These are phyloP conservation scores for Claviceps cyperi DNA, from an alignment of 2,329 filamentous ascomycete species.

Conservation along the genomic window DNA sequence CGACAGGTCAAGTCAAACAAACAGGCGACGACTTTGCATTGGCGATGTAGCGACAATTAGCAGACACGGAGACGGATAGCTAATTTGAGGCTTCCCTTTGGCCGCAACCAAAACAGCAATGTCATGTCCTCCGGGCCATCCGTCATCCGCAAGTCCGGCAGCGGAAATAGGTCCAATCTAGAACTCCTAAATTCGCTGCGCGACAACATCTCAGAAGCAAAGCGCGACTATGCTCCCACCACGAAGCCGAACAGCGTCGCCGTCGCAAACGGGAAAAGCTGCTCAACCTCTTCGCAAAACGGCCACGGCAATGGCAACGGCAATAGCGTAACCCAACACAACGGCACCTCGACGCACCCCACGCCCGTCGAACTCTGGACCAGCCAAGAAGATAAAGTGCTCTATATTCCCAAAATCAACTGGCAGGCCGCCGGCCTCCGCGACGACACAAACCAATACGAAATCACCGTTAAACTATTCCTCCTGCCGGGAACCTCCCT, in stretches of 20 bases:
- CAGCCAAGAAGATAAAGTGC: slow-evolving; percentile 38
- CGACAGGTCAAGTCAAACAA: not conserved
- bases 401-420: slow-evolving; percentile 69
- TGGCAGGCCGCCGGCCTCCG: slow-evolving; percentile 55
- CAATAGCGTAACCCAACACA: slow-evolving; percentile 15
- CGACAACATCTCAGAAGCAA: slow-evolving; percentile 64
- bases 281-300: slow-evolving; percentile 4
- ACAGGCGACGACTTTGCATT: not conserved
- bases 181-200: slow-evolving; percentile 83
- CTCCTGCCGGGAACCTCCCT: slow-evolving; percentile 62
- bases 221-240: slow-evolving; percentile 38
- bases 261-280: slow-evolving; percentile 14
- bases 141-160: slow-evolving; percentile 64
- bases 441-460: slow-evolving; percentile 75
- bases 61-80: too few species aligned
- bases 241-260: slow-evolving; percentile 15
- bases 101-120: slow-evolving; percentile 36
- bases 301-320: slow-evolving; percentile 10
- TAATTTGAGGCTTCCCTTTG: not conserved
- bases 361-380: slow-evolving; percentile 49
- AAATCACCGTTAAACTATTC: slow-evolving; percentile 92
- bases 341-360: slow-evolving; percentile 11
- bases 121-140: slow-evolving; percentile 74
- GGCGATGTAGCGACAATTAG: not conserved
- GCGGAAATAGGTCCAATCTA: slow-evolving; percentile 68